Evolutionary conservation across 202 grass and related monocot species (phyloP), one percentile per base, ranked within the genome.

Genomic region (Musa balbisiana): DNA sequence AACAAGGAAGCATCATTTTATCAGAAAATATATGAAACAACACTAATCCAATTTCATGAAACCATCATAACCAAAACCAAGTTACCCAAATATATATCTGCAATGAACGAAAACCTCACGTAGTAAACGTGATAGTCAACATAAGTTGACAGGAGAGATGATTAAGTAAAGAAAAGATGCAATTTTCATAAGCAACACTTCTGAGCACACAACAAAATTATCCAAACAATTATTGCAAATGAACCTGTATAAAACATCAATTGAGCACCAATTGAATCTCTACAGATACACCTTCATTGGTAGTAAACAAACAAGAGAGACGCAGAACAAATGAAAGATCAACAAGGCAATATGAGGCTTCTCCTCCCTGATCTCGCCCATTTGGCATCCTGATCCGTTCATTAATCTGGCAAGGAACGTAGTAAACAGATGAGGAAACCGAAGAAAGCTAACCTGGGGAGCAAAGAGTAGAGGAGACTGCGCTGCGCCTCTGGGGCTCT

Each of bases 381-480:
- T 29, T 50, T 74, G n/a, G 19, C 51, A 67, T 49, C 9, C 10
- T 15, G 15, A 56, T 26, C 74, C 55, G 53, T 67, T 49, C 49
- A 43, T 15, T 3, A 54, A 56, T 26, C 33, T 43, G 33, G 33
- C 6, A 43, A 5, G 0, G 12, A 67, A 52, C 9, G 51, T 53
- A 21, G 8, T 15, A 8, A 62, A 75, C 55, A 63, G 24, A 67
- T 13, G 62, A 49, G 33, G 33, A 15, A 21, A 2, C 1, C 9
- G 21, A 11, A 10, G 52, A 53, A 58, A 56, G 12, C 27, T 12
- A 74, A 83, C 81, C 81, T 83, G 81, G 11, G 81, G 81, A 72
- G 74, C 49, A 56, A 83, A 83, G 69, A 64, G 64, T 21, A 83
- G 74, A 52, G 81, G 75, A 21, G 74, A 78, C 2, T 64, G 65